Conservation (phyloP, 2,329 filamentous ascomycete species). For the Fusarium begoniae region DNA sequence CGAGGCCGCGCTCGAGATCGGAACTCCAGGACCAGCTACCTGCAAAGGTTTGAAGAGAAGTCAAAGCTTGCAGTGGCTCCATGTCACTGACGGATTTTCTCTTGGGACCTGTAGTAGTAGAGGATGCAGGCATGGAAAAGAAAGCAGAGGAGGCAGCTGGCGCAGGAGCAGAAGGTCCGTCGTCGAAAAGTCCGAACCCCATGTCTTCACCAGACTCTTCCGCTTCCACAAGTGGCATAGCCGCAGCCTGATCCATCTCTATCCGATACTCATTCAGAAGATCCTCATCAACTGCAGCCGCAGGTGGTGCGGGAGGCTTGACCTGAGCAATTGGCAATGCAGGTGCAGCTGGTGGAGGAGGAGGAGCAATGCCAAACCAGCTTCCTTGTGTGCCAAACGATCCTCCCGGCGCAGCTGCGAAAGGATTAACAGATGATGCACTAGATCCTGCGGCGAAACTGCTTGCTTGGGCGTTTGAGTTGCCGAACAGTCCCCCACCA, state of each 20-base stretch:
- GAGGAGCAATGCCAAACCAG: background rate
- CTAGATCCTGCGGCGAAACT: too few species aligned
- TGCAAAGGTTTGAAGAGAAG: slow-evolving; percentile 59
- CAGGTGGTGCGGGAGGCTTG: too few species aligned
- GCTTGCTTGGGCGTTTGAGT: background rate
- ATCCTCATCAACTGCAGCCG: background rate
- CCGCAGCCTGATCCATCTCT: slow-evolving; percentile 3
- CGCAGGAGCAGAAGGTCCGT: background rate
- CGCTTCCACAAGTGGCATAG: background rate
- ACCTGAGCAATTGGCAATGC: background rate
- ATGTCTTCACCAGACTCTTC: background rate
- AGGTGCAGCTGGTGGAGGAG: background rate
- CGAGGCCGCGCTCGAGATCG: slow-evolving; percentile 43
- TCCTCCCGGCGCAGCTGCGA: background rate
- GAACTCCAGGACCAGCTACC: slow-evolving; percentile 46
- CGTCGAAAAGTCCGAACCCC: background rate
- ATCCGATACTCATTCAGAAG: background rate
- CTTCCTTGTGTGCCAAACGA: background rate
- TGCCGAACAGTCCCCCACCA: background rate
- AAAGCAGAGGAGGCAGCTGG: background rate
- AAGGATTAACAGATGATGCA: background rate
- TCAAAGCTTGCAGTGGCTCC: slow-evolving; percentile 49
- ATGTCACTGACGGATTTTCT: background rate
- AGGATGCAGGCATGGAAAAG: background rate
- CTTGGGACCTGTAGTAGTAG: background rate